Conservation (phyloP, 257 asterid species). For the Schizonepeta tenuifolia region DNA sequence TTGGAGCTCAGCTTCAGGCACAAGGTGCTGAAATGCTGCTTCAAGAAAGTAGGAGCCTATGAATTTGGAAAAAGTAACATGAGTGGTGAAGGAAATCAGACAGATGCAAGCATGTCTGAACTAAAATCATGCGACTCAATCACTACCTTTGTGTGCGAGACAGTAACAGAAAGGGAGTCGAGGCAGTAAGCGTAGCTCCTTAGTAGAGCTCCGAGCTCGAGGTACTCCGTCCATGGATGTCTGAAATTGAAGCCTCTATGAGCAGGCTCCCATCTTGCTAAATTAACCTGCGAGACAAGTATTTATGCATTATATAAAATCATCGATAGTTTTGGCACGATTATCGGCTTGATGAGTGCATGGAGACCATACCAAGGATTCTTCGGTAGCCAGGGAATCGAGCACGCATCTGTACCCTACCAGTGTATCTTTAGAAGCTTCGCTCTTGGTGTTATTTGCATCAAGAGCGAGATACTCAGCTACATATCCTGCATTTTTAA, state of each 20-base stretch:
- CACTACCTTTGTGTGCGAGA: constrained; percentile 51
- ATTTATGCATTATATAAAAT: neutral
- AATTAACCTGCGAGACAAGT: constrained; percentile 46
- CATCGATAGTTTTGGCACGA: too few relatives aligned
- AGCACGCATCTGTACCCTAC: constrained; percentile 57
- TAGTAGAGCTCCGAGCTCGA: constrained; percentile 56
- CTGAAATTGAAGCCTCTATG: constrained; percentile 61
- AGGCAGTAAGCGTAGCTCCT: constrained; percentile 67
- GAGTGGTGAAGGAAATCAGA: neutral
- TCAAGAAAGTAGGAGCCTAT: constrained; percentile 56
- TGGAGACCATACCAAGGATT: constrained; percentile 51
- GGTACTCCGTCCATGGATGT: constrained; percentile 71
- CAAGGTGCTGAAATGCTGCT: constrained; percentile 47
- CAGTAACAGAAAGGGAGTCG: constrained; percentile 52
- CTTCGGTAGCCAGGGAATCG: constrained; percentile 61
- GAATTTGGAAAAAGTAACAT: constrained; percentile 18
- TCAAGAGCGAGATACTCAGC: constrained; percentile 45
- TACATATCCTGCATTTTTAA: constrained; percentile 42
- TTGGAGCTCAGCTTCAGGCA: constrained; percentile 52
- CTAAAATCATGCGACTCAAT: neutral
- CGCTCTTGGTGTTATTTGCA: constrained; percentile 33
- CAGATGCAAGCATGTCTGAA: neutral
- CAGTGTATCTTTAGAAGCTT: constrained; percentile 36
- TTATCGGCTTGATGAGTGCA: neutral
- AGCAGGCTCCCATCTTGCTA: constrained; percentile 74